These are phyloP conservation scores for Eruca vesicaria DNA, from an alignment of 441 rosid species.

Conservation along the genomic window DNA sequence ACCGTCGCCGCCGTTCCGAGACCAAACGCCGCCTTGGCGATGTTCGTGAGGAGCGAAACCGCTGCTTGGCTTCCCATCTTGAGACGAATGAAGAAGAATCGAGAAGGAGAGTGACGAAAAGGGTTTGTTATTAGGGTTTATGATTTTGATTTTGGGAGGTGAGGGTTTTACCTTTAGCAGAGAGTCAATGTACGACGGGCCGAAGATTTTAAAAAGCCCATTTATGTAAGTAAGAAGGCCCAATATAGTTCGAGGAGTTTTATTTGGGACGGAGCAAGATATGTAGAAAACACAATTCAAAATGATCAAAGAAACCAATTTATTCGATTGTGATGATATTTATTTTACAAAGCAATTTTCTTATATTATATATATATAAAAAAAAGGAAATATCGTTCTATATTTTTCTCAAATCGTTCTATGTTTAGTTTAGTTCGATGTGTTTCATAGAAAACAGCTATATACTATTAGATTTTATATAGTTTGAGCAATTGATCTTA, in stretches of 20 bases:
- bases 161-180: not conserved
- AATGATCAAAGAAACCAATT: too few relatives aligned
- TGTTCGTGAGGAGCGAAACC: constrained; percentile 53
- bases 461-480: not conserved
- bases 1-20: constrained; percentile 66
- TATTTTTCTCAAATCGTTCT: not conserved
- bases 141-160: not conserved
- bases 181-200: too few relatives aligned
- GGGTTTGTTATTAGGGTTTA: constrained; percentile 32
- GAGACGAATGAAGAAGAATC: not conserved
- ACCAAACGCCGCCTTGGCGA: constrained; percentile 73
- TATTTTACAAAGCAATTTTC: not conserved
- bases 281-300: too few relatives aligned
- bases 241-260: not conserved
- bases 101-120: not conserved
- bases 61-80: constrained; percentile 73
- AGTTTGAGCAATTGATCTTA: not conserved
- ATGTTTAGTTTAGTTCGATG: not conserved
- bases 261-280: not conserved
- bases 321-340: not conserved
- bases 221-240: not conserved
- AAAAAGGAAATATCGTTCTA: not conserved
- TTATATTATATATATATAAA: too few relatives aligned
- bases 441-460: not conserved
- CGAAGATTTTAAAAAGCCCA: not conserved